Evolutionary conservation across 805 yeast species (phyloP).

Genomic region (Brettanomyces bruxellensis): DNA sequence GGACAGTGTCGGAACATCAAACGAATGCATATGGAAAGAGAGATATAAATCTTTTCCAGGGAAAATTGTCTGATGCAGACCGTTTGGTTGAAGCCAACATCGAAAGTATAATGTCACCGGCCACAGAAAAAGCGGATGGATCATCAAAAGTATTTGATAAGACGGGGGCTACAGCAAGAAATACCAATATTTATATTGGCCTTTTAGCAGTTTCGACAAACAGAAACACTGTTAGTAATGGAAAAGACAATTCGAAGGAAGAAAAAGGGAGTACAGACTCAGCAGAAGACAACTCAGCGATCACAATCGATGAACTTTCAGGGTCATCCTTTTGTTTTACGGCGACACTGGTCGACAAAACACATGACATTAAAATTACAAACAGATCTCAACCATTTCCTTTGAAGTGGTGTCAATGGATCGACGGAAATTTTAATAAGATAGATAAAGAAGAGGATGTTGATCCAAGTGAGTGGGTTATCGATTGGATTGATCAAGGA

Average conservation of each 20-base stretch:
- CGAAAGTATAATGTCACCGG: conserved; percentile 56
- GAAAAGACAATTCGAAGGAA: neutral
- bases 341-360: conserved; percentile 65
- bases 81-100: conserved; percentile 83
- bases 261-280: neutral
- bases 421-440: conserved; percentile 35
- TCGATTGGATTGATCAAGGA: conserved; percentile 73
- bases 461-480: conserved; percentile 78
- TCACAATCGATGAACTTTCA: conserved; percentile 36
- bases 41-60: conserved; percentile 61
- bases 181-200: conserved; percentile 24
- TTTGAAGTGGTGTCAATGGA: conserved; percentile 86
- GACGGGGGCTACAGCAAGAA: conserved; percentile 7
- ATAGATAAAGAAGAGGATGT: conserved; percentile 22
- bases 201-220: conserved; percentile 22
- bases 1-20: conserved; percentile 18
- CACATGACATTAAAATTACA: conserved; percentile 63
- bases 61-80: conserved; percentile 75
- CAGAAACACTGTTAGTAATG: conserved; percentile 11
- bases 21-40: conserved; percentile 15
- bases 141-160: conserved; percentile 1
- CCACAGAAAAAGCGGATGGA: conserved; percentile 14
- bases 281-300: conserved; percentile 21
- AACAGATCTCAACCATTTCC: conserved; percentile 90
- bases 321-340: conserved; percentile 64